Percentiles rank a stretch among this genome's conserved stretches.
phyloP scores from a whole-genome alignment of 306 rosid genomes.

The Cicer arietinum region DNA sequence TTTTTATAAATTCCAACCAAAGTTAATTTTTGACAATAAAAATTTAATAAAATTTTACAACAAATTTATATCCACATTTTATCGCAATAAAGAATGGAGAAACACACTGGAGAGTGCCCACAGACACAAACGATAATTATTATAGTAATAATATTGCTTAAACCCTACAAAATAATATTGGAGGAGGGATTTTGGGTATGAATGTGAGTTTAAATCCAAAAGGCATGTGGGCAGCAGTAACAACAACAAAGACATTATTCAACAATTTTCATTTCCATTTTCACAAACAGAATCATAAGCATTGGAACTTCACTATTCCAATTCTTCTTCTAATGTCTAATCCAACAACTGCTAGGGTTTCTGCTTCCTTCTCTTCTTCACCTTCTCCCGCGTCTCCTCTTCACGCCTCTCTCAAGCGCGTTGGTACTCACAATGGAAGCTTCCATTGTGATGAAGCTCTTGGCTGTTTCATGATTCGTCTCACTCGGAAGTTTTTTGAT shows the following conservation, averaged over 20 bases:
- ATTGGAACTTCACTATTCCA: slow-evolving; percentile 18
- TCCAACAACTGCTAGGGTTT: slow-evolving; percentile 6
- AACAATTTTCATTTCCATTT: slow-evolving; percentile 15
- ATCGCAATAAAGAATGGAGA: too few relatives aligned
- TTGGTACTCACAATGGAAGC: slow-evolving; percentile 95
- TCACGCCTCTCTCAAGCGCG: slow-evolving; percentile 63
- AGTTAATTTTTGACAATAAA: too few relatives aligned
- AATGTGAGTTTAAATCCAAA: neutral
- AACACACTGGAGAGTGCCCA: too few relatives aligned
- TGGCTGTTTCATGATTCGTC: slow-evolving; percentile 99
- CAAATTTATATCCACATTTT: too few relatives aligned
- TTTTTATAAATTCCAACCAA: too few relatives aligned
- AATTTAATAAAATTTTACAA: too few relatives aligned
- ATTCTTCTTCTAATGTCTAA: slow-evolving; percentile 40
- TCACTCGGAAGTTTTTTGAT: slow-evolving; percentile 66
- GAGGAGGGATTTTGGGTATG: neutral
- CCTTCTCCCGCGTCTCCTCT: slow-evolving; percentile 46
- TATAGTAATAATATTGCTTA: neutral
- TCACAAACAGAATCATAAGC: neutral
- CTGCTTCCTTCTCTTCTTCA: slow-evolving; percentile 34
- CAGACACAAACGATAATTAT: too few relatives aligned
- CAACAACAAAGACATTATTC: slow-evolving; percentile 33
- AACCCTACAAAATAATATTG: slow-evolving; percentile 7
- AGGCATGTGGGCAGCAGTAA: slow-evolving; percentile 35
- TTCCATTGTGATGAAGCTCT: slow-evolving; percentile 99